A percentile compares a stretch with the other conserved stretches of the same genome.
Evolutionary conservation across 164 flowering plant genomes (phyloP).

Genomic region (Houttuynia cordata): DNA sequence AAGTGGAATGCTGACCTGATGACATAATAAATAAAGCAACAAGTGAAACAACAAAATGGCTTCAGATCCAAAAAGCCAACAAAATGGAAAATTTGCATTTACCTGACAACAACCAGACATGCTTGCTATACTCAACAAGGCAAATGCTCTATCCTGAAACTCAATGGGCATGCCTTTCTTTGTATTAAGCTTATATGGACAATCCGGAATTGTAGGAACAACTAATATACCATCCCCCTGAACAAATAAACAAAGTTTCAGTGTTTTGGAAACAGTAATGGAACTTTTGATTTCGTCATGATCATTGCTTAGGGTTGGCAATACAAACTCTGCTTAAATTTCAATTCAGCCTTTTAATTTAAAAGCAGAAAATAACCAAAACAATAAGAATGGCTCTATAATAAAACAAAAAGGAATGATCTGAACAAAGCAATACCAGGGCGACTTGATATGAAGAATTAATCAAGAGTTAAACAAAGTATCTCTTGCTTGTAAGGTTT

Average conservation of each 20-base stretch:
- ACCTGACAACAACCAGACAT: conserved; percentile 99
- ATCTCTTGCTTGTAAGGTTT: too few species aligned
- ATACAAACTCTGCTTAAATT: too few species aligned
- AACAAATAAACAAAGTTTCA: neutral
- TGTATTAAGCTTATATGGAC: conserved; percentile 37
- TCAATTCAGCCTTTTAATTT: too few species aligned
- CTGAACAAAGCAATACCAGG: too few species aligned
- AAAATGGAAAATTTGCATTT: neutral
- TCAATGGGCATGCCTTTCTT: conserved; percentile 40
- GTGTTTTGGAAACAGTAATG: neutral
- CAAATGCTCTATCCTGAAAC: conserved; percentile 50
- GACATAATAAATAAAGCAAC: neutral
- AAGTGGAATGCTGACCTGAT: conserved; percentile 71
- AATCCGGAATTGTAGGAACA: conserved; percentile 72
- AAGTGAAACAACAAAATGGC: neutral
- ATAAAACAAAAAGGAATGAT: too few species aligned
- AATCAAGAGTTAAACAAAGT: too few species aligned
- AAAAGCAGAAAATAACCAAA: too few species aligned
- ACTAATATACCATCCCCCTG: conserved; percentile 85
- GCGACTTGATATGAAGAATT: too few species aligned
- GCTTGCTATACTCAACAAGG: conserved; percentile 59
- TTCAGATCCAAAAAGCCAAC: neutral
- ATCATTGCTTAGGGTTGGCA: too few species aligned
- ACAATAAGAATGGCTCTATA: too few species aligned
- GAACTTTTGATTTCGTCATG: neutral